Conservation (phyloP, 2,329 filamentous ascomycete species). For the Arthroderma uncinatum region DNA sequence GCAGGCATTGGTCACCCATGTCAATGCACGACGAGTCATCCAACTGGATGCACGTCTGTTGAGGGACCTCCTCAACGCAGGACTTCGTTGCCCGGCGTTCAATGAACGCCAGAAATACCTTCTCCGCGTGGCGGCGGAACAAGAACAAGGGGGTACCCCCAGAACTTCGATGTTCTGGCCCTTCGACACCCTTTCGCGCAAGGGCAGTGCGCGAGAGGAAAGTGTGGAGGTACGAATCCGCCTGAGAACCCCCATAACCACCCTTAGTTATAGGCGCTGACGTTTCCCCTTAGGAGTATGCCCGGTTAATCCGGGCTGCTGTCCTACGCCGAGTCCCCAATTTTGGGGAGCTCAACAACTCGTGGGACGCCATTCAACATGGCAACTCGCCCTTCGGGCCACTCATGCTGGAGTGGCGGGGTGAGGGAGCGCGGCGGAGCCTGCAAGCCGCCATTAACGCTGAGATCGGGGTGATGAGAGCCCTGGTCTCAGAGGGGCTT, state of each 20-base stretch:
- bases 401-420: slow-evolving; percentile 14
- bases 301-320: slow-evolving; percentile 11
- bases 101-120: slow-evolving; percentile 35
- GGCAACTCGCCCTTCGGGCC: slow-evolving; percentile 14
- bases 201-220: slow-evolving; percentile 17
- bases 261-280: not conserved
- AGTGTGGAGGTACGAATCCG: slow-evolving; percentile 20
- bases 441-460: slow-evolving; percentile 14
- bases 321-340: slow-evolving; percentile 8
- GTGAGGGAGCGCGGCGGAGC: slow-evolving; percentile 10
- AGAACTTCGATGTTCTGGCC: slow-evolving; percentile 28
- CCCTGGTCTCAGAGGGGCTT: slow-evolving; percentile 13
- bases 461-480: slow-evolving; percentile 10
- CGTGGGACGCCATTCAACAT: slow-evolving; percentile 11
- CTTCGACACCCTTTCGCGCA: slow-evolving; percentile 28
- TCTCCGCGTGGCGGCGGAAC: slow-evolving; percentile 22
- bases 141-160: slow-evolving; percentile 16
- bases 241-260: not conserved
- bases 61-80: slow-evolving; percentile 30
- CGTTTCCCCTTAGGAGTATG: slow-evolving; percentile 12
- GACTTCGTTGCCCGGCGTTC: slow-evolving; percentile 34
- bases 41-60: slow-evolving; percentile 32
- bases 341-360: slow-evolving; percentile 10
- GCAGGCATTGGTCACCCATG: slow-evolving; percentile 55
- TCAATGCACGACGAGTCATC: slow-evolving; percentile 35